Evolutionary conservation across 345 rosid species (phyloP).

Genomic region (Capsella bursapastoris): DNA sequence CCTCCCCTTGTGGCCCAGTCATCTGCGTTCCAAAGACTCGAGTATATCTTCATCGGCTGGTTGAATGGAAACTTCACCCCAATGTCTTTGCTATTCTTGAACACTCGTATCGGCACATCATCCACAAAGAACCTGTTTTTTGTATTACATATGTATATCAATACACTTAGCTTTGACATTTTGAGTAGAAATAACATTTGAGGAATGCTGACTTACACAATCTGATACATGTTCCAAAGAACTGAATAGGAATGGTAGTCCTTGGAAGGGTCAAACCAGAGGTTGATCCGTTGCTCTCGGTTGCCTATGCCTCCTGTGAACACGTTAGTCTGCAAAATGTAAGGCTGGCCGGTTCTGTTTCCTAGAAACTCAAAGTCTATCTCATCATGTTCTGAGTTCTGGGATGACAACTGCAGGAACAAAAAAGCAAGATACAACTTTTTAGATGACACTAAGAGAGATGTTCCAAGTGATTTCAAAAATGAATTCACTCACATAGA

Average conservation of each 20-base stretch:
- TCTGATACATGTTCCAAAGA: slow-evolving; percentile 73
- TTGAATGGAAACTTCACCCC: slow-evolving; percentile 77
- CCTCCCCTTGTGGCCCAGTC: slow-evolving; percentile 97
- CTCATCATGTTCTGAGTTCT: slow-evolving; percentile 84
- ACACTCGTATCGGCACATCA: slow-evolving; percentile 72
- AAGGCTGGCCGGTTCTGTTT: slow-evolving; percentile 81
- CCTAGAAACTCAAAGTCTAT: slow-evolving; percentile 95
- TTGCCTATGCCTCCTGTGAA: slow-evolving; percentile 81
- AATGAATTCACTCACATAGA: slow-evolving; percentile 56
- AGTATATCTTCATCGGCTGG: slow-evolving; percentile 89
- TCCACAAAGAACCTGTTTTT: slow-evolving; percentile 72
- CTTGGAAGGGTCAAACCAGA: slow-evolving; percentile 86
- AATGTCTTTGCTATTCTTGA: slow-evolving; percentile 79
- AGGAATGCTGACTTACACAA: slow-evolving; percentile 60
- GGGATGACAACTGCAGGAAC: slow-evolving; percentile 71
- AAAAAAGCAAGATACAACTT: neutral
- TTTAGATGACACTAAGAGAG: neutral
- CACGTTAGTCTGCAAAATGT: slow-evolving; percentile 82
- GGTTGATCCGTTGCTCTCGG: slow-evolving; percentile 77
- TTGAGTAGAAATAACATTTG: neutral
- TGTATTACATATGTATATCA: neutral
- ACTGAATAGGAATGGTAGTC: slow-evolving; percentile 67
- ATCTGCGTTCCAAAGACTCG: slow-evolving; percentile 86
- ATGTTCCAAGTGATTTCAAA: neutral
- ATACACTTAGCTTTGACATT: neutral